Base-by-base conservation (phyloP, 768 basidiomycete species). In the Mycena sanguinolenta region DNA sequence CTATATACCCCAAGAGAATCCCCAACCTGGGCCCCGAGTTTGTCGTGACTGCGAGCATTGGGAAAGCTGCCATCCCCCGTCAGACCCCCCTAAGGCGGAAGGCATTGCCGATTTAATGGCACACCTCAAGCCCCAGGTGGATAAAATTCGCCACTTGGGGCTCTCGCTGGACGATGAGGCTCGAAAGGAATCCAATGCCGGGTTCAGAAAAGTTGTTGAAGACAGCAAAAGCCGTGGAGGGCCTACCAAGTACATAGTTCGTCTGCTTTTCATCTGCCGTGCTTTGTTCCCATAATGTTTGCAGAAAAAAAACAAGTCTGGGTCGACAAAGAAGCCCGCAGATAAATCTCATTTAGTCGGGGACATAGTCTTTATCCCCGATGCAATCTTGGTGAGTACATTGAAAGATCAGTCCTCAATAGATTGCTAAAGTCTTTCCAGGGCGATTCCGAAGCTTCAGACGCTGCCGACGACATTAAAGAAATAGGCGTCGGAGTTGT, bases 1-100 rank as follows among this genome's bases (percentile, higher is more conserved):
- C 32, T 62, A 62, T 49, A 62, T 62, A 52, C 60, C 60, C 30
- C 60, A 62, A 14, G 60, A 62, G 2, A n/a, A 36, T 23, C 46
- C 60, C 5, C 30, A 34, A 21, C 32, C 60, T 5, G 60, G 60
- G 4, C 60, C 60, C 16, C 46, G 34, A 25, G 12, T 62, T n/a
- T 62, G 60, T 30, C 60, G 49, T 1, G 60, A 62, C 32, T 62
- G 60, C 60, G 32, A 34, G 23, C 60, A 62, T n/a, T 62, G 60
- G 60, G 60, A 62, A 46, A 50, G 32, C 14, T 9, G 49, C 21
- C 60, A 62, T 19, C 21, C 60, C 10, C 4, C 12, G 28, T 21
- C 30, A 0, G 32, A 50, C 4, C 14, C 27, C 21, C 32, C 60
- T 1, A 52, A 50, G 34, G 38, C 10, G 1, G n/a, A 42, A 13